A percentile compares a stretch with the other conserved stretches of the same genome.
Evolutionary conservation across 2,329 filamentous ascomycete genomes (phyloP).

Genomic region (Alternaria conjuncta): DNA sequence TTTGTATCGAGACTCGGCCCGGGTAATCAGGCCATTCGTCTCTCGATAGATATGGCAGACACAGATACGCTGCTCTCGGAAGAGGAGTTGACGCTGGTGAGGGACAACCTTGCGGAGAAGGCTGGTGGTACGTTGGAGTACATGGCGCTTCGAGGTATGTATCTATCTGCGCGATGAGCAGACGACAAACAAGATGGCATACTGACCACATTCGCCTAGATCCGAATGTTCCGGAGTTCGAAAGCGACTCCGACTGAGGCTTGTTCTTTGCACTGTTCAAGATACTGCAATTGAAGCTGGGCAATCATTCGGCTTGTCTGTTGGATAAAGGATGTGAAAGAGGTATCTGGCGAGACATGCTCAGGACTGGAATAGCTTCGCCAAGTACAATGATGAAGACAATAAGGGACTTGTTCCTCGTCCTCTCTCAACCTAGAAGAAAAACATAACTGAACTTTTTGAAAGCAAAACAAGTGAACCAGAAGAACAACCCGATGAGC

Average conservation of each 20-base stretch:
- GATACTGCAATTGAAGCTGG: not conserved
- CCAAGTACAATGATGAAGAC: not conserved
- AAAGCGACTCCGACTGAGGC: constrained; percentile 53
- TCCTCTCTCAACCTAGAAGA: not conserved
- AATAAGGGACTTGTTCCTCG: not conserved
- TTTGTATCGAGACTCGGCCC: constrained; percentile 52
- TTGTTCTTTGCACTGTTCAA: not conserved
- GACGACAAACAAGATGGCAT: not conserved
- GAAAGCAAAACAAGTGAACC: not conserved
- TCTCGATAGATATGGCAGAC: constrained; percentile 55
- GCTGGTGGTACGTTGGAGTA: constrained; percentile 55
- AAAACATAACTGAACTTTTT: not conserved
- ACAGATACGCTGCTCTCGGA: constrained; percentile 50
- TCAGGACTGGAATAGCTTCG: not conserved
- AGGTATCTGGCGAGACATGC: not conserved
- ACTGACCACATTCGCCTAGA: constrained; percentile 38
- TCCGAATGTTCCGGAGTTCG: constrained; percentile 54
- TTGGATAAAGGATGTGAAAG: not conserved
- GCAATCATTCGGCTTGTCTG: not conserved
- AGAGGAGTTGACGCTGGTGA: constrained; percentile 48
- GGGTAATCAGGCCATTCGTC: constrained; percentile 51
- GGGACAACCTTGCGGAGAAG: constrained; percentile 47
- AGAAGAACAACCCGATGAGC: not conserved
- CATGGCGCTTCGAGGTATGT: constrained; percentile 51
- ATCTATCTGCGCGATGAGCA: not conserved